These are phyloP conservation scores for Favolaschia claudopus DNA, from an alignment of 768 basidiomycete genomes.

Conservation along the genomic window DNA sequence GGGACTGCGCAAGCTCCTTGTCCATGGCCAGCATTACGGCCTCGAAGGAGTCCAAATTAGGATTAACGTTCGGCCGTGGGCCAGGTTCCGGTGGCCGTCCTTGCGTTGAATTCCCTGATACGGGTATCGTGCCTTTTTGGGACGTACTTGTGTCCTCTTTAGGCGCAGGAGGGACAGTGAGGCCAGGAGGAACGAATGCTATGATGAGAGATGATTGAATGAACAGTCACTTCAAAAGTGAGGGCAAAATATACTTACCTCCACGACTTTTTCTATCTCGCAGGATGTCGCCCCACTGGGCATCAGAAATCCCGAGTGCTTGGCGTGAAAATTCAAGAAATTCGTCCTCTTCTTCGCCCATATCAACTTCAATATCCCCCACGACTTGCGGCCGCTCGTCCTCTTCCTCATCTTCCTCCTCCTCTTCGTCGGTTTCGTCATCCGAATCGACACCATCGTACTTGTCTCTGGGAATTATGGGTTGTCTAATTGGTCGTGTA, in stretches of 20 bases:
- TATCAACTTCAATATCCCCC: slow-evolving; percentile 87
- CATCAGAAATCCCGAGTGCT: slow-evolving; percentile 85
- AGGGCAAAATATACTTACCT: slow-evolving; percentile 58
- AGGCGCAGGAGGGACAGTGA: slow-evolving; percentile 25
- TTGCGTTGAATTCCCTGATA: slow-evolving; percentile 6
- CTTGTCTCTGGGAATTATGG: slow-evolving; percentile 80
- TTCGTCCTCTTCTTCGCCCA: slow-evolving; percentile 93
- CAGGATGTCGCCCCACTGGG: slow-evolving; percentile 91
- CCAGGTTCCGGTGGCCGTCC: slow-evolving; percentile 38
- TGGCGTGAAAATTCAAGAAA: slow-evolving; percentile 96
- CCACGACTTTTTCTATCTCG: slow-evolving; percentile 79
- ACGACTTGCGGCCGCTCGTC: slow-evolving; percentile 86
- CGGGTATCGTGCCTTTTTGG: slow-evolving; percentile 9
- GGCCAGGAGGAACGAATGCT: slow-evolving; percentile 69
- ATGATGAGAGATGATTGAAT: slow-evolving; percentile 10
- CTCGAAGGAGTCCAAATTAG: slow-evolving; percentile 90
- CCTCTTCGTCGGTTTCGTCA: slow-evolving; percentile 80
- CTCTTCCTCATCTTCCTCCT: slow-evolving; percentile 61
- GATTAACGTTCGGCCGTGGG: slow-evolving; percentile 58
- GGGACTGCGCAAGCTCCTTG: slow-evolving; percentile 68
- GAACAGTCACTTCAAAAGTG: not conserved
- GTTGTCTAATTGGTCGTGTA: slow-evolving; percentile 68
- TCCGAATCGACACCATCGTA: slow-evolving; percentile 96
- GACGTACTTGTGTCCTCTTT: slow-evolving; percentile 1
- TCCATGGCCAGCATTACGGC: slow-evolving; percentile 98